Evolutionary conservation across 148 eudicot genomes (phyloP).

Genomic region (Vaccinium myrtillus): DNA sequence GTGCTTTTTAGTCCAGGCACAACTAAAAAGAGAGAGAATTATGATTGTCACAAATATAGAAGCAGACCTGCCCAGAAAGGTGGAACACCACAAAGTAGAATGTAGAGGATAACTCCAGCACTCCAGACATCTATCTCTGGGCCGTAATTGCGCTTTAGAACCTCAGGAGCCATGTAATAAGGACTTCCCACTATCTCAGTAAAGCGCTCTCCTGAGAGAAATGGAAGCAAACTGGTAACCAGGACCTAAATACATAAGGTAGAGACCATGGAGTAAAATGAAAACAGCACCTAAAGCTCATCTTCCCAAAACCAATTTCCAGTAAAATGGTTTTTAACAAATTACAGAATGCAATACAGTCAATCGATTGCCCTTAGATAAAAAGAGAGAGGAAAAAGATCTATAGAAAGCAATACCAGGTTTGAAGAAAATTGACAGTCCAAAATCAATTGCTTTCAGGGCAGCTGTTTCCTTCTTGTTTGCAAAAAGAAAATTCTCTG

Average conservation of each 20-base stretch:
- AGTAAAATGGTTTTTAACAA: not conserved
- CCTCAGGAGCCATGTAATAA: constrained; percentile 70
- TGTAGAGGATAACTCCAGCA: constrained; percentile 64
- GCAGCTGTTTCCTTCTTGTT: constrained; percentile 58
- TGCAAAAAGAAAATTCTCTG: constrained; percentile 49
- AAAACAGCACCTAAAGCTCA: not conserved
- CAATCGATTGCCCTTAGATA: not conserved
- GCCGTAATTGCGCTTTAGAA: constrained; percentile 57
- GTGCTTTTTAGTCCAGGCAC: not conserved
- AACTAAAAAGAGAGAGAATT: not conserved
- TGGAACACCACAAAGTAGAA: constrained; percentile 64
- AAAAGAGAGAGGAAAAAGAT: not conserved
- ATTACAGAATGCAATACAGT: not conserved
- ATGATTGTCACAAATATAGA: not conserved
- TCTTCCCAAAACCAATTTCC: not conserved
- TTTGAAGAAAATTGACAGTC: constrained; percentile 41
- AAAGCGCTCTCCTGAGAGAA: constrained; percentile 42
- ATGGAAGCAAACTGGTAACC: not conserved
- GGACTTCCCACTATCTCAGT: constrained; percentile 63
- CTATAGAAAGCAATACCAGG: constrained; percentile 32
- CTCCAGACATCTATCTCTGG: constrained; percentile 64
- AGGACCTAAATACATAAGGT: not conserved
- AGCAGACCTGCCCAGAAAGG: constrained; percentile 64
- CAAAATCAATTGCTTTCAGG: constrained; percentile 55
- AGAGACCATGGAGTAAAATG: not conserved